Evolutionary conservation across 441 rosid species (phyloP), one percentile per base, ranked within the genome.

Genomic region (Gossypium trilobum): DNA sequence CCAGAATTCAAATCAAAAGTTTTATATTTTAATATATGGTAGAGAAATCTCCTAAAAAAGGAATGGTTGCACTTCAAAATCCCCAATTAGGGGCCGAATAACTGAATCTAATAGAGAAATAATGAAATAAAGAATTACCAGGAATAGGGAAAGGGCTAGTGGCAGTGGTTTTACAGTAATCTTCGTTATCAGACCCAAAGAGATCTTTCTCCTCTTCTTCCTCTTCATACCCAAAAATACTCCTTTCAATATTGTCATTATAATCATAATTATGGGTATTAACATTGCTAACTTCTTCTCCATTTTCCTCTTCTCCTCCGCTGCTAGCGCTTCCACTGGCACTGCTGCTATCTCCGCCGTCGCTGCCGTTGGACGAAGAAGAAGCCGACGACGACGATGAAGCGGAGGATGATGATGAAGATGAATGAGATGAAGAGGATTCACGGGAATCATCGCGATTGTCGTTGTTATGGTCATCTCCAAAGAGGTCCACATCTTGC

Each of bases 111-210:
- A 36, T 17, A 44, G 8, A 62, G 3, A 62, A 14, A 14, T 39
- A 61, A 11, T 62, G 48, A 62, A 50, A 39, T 39, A 42, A 39
- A 20, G 9, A 22, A 84, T 1, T 77, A 87, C 97, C 92, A 7
- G 97, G 95, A 70, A 89, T 85, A 6, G 88, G 66, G 77, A 71
- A 83, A 29, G 83, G 84, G 73, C 90, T 89, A 27, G 68, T 71
- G 10, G 90, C 89, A 72, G 78, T 77, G 48, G 96, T 90, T 76
- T 88, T 88, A 59, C 86, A 87, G 78, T 92, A 90, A 66, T 89
- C 97, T 82, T 88, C 91, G 67, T 89, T 90, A 80, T 87, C 96
- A 76, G 92, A 84, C 4, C 91, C 95, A 76, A 89, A 90, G 71
- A 91, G 88, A 83, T 94, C 95, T 17, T 64, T 83, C 19, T 83